Conservation (phyloP, 345 rosid genomes). For the Arabidopsis suecica region DNA sequence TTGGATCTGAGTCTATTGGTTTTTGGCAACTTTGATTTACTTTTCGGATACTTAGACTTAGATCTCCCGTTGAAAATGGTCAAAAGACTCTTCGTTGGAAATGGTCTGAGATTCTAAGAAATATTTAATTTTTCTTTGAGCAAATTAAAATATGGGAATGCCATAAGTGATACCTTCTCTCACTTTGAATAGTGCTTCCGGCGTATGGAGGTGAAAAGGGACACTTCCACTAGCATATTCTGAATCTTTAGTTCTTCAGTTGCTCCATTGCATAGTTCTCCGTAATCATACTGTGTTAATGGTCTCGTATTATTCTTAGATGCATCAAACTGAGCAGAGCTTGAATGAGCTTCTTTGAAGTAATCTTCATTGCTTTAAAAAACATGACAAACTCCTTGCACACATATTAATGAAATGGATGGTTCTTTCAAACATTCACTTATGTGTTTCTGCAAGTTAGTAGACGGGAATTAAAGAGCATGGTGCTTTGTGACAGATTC, state of each 20-base stretch:
- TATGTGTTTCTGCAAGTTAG: constrained; percentile 12
- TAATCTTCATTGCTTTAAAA: constrained; percentile 72
- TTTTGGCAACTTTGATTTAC: too few species aligned
- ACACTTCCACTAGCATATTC: constrained; percentile 62
- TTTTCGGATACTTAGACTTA: too few species aligned
- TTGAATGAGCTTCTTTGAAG: constrained; percentile 69
- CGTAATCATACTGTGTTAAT: constrained; percentile 63
- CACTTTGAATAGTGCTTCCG: constrained; percentile 63
- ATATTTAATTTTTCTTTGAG: background rate
- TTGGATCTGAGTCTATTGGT: too few species aligned
- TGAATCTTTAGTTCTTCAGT: constrained; percentile 73
- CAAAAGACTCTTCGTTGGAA: too few species aligned
- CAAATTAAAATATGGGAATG: background rate
- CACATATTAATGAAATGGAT: constrained; percentile 15
- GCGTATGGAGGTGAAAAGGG: constrained; percentile 88
- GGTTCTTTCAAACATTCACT: constrained; percentile 5
- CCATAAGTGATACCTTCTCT: constrained; percentile 67
- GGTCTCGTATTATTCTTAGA: constrained; percentile 60
- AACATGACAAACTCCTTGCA: constrained; percentile 92
- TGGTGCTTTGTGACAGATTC: too few species aligned
- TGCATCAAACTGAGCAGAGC: constrained; percentile 59
- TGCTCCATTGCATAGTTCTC: constrained; percentile 73
- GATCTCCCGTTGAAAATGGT: too few species aligned
- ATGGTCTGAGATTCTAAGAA: constrained; percentile 16
- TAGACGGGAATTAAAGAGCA: too few species aligned